Base-by-base conservation (phyloP, 305 asterid genomes). In the Solanum hybrid region DNA sequence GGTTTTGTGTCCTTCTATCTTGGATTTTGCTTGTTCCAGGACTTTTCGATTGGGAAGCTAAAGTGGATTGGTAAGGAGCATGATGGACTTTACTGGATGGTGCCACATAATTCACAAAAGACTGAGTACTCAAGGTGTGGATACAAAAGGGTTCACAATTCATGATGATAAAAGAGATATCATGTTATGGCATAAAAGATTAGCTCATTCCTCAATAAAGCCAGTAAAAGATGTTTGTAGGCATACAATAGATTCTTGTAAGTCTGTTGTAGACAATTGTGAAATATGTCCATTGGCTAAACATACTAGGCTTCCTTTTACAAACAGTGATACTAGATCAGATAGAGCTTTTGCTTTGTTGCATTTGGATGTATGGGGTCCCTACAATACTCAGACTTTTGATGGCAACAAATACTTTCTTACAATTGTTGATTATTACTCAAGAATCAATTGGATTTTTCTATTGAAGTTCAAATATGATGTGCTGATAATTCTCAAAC, bases 1-100 rank as follows among this genome's bases (percentile, higher is more conserved):
- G 3, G 24, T 56, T 17, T 17, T 56, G 2, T 56, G 69, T 17
- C 69, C 69, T 56, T 56, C 69, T 56, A 56, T 56, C 24, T 2
- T 17, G 0, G 24, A 56, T 56, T 56, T 56, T 56, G 0, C 4
- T 56, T 56, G 3, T 56, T 56, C 4, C 10, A 3, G 4, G 24
- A 17, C 24, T 0, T 56, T 56, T 56, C 2, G 4, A 56, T 0
- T 56, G 24, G 69, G 10, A 7, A 56, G 10, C 24, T 6, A 1
- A 56, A 56, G 10, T 1, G 69, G 69, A 6, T 56, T 56, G 4
- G 69, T 56, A 56, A 56, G 24, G 69, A 56, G 3, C 10, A 17
- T 56, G 69, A 56, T 56, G 10, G 24, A 7, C 4, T 56, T 7
- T 56, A 56, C 4, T 56, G 0, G 24, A 56, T 56, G 69, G 69